Conservation (phyloP, 116 monocot species). For the Dioscorea cayenensis region DNA sequence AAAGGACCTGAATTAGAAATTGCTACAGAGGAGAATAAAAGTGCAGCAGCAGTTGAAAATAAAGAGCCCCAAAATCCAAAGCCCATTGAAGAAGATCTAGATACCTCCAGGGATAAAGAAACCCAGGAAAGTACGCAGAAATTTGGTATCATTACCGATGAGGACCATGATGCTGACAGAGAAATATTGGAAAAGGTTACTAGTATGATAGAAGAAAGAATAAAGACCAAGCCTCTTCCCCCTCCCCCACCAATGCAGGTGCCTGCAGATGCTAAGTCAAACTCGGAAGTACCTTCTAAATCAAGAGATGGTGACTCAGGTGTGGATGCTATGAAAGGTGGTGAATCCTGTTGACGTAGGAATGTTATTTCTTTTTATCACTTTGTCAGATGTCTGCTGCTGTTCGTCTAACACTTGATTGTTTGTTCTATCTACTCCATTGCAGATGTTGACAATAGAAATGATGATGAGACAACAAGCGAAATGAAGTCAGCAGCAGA, state of each 20-base stretch:
- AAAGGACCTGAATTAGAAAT: constrained; percentile 57
- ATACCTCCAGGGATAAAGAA: constrained; percentile 48
- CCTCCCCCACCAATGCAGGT: constrained; percentile 54
- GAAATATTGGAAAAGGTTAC: constrained; percentile 70
- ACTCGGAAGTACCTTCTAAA: constrained; percentile 58
- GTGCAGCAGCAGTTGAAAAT: constrained; percentile 28
- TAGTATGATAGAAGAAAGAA: constrained; percentile 75
- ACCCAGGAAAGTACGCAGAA: constrained; percentile 47
- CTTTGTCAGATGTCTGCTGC: background rate
- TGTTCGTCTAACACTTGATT: background rate
- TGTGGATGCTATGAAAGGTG: constrained; percentile 45
- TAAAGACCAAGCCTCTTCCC: constrained; percentile 69
- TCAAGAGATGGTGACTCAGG: constrained; percentile 64
- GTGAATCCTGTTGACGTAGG: constrained; percentile 16
- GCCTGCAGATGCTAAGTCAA: constrained; percentile 37
- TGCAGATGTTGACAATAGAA: constrained; percentile 58
- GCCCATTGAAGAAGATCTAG: constrained; percentile 31
- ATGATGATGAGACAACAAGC: constrained; percentile 66
- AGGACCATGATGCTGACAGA: constrained; percentile 71
- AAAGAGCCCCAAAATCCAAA: constrained; percentile 38
- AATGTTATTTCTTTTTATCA: background rate
- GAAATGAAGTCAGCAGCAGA: constrained; percentile 47
- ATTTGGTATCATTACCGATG: constrained; percentile 92
- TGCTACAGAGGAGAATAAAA: constrained; percentile 30
- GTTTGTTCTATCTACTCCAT: background rate